phyloP scores from a whole-genome alignment of 768 basidiomycete species.

The Amylocystis lapponica region DNA sequence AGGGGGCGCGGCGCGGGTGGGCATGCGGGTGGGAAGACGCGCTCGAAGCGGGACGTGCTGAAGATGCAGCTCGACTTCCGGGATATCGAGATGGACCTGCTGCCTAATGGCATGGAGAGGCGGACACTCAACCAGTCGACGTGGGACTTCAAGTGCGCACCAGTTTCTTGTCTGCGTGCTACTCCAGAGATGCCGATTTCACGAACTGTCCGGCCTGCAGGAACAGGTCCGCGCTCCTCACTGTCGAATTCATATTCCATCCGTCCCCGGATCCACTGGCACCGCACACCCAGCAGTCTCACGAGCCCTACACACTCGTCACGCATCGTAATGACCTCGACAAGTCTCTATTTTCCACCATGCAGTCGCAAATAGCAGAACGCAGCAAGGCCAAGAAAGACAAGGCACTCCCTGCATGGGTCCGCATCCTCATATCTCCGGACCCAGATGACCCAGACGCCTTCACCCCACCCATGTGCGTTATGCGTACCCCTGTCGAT shows the following conservation, averaged over 20 bases:
- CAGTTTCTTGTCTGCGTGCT: not conserved
- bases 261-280: constrained; percentile 42
- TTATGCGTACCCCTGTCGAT: constrained; percentile 44
- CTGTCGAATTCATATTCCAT: constrained; percentile 68
- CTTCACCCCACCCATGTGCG: constrained; percentile 53
- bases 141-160: constrained; percentile 74
- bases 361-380: constrained; percentile 44
- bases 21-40: constrained; percentile 23
- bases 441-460: constrained; percentile 51
- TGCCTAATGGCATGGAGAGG: constrained; percentile 80
- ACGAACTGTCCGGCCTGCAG: constrained; percentile 36
- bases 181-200: no score
- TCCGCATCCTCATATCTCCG: constrained; percentile 43
- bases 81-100: constrained; percentile 70
- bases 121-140: constrained; percentile 72
- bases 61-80: constrained; percentile 59
- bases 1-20: constrained; percentile 24
- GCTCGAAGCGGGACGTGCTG: constrained; percentile 61
- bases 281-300: constrained; percentile 28
- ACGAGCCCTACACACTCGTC: constrained; percentile 44
- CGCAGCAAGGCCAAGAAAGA: constrained; percentile 40
- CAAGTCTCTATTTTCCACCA: constrained; percentile 41
- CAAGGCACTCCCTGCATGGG: constrained; percentile 46
- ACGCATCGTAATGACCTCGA: constrained; percentile 59
- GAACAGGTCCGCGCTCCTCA: constrained; percentile 60